Evolutionary conservation across 2,329 filamentous ascomycete genomes (phyloP).

Genomic region (Arthroderma sp.): DNA sequence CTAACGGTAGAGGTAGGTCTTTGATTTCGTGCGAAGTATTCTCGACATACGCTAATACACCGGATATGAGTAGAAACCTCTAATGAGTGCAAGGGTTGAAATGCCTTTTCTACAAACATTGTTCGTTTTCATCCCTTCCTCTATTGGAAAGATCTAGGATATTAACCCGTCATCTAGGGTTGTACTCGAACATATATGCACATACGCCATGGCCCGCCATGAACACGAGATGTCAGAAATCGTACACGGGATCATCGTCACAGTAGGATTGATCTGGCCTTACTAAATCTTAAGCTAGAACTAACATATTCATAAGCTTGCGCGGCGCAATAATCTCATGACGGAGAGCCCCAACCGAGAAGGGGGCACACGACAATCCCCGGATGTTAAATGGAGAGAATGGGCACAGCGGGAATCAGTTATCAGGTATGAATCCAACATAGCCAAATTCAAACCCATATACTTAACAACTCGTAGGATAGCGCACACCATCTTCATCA

Average conservation of each 20-base stretch:
- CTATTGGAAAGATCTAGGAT: neutral
- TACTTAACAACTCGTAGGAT: constrained; percentile 11
- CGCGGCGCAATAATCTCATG: constrained; percentile 17
- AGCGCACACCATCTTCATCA: constrained; percentile 17
- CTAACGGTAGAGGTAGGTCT: constrained; percentile 13
- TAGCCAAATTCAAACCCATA: neutral
- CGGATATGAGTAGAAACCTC: constrained; percentile 10
- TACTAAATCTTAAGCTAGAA: neutral
- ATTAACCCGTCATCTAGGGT: constrained; percentile 8
- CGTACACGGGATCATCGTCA: constrained; percentile 17
- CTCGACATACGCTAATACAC: neutral
- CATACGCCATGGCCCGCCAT: constrained; percentile 15
- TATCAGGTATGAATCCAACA: constrained; percentile 12
- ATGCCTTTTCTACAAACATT: constrained; percentile 17
- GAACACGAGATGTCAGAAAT: constrained; percentile 19
- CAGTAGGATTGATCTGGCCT: constrained; percentile 10
- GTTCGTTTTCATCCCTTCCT: constrained; percentile 6
- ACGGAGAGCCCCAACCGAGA: constrained; percentile 12
- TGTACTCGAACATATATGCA: constrained; percentile 17
- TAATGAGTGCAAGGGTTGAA: constrained; percentile 15
- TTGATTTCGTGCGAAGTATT: neutral
- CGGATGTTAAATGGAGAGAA: constrained; percentile 17
- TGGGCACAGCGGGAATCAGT: constrained; percentile 17
- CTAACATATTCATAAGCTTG: constrained; percentile 8
- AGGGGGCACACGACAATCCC: constrained; percentile 12